phyloP scores from a whole-genome alignment of 1,139 yeast species.

The Tardiomyces digboiensis region DNA sequence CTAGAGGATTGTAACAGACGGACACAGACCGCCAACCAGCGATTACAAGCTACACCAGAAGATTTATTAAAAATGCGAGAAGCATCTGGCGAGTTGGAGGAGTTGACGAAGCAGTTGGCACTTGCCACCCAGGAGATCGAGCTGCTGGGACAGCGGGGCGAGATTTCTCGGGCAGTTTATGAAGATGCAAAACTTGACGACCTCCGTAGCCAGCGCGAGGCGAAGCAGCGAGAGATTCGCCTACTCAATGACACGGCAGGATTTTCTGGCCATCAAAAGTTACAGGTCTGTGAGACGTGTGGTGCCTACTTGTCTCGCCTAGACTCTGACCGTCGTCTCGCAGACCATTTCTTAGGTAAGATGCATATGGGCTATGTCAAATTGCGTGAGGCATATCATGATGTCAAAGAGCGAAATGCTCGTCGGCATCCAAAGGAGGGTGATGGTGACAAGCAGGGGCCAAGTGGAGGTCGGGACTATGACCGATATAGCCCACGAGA shows the following conservation, averaged over 20 bases:
- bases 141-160: constrained; percentile 41
- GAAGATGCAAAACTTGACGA: constrained; percentile 32
- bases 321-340: constrained; percentile 83
- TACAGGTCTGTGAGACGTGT: constrained; percentile 87
- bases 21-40: constrained; percentile 52
- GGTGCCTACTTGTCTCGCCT: constrained; percentile 84
- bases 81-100: constrained; percentile 57
- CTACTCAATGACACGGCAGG: constrained; percentile 65
- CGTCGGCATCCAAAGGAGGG: background rate
- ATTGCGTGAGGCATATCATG: constrained; percentile 57
- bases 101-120: constrained; percentile 55
- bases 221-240: constrained; percentile 43
- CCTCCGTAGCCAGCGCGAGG: constrained; percentile 31
- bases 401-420: constrained; percentile 29
- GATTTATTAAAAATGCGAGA: constrained; percentile 57
- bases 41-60: constrained; percentile 71
- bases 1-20: constrained; percentile 61
- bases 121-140: constrained; percentile 63
- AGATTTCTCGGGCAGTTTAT: constrained; percentile 42
- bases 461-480: background rate
- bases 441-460: background rate
- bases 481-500: background rate
- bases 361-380: constrained; percentile 75
- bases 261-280: constrained; percentile 79
- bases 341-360: constrained; percentile 88